Conservation (phyloP, 768 basidiomycete genomes). For the Symmetrospora coprosmae region DNA sequence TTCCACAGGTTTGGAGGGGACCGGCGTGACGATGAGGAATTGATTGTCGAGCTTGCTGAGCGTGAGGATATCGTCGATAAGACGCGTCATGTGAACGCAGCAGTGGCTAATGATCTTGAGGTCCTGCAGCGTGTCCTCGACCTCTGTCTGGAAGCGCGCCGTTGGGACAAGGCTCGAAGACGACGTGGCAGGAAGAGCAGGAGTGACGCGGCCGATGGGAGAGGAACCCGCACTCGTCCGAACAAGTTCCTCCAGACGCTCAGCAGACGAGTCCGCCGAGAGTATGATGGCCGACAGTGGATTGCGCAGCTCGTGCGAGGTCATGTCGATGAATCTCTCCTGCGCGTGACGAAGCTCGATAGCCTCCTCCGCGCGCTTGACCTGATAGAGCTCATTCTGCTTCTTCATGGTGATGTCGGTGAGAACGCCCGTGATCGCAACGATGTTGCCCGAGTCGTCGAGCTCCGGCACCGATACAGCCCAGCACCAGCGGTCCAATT, state of each 20-base stretch:
- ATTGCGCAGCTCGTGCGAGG: constrained; percentile 2
- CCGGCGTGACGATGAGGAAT: constrained; percentile 14
- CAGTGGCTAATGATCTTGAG: constrained; percentile 20
- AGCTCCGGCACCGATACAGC: background rate
- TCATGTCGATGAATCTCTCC: constrained; percentile 19
- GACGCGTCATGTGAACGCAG: constrained; percentile 14
- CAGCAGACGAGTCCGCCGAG: constrained; percentile 6
- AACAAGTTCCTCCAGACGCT: background rate
- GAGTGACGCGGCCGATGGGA: too few species aligned
- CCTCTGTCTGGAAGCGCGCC: too few species aligned
- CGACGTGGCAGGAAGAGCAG: background rate
- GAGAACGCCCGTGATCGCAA: background rate
- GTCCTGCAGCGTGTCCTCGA: constrained; percentile 8
- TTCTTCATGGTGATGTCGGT: constrained; percentile 16
- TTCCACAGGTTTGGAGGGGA: constrained; percentile 2
- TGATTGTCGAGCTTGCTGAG: constrained; percentile 14
- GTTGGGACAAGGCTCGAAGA: background rate
- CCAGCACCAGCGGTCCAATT: constrained; percentile 12
- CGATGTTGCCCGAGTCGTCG: background rate
- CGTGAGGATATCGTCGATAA: constrained; percentile 15
- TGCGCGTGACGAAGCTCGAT: constrained; percentile 10
- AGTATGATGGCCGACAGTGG: constrained; percentile 14
- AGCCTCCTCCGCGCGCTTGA: constrained; percentile 5
- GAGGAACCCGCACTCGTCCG: too few species aligned
- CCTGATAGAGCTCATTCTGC: background rate